Percentiles rank a stretch among this genome's conserved stretches.
phyloP scores from a whole-genome alignment of 2,329 filamentous ascomycete genomes.

The Aspergillus sp. region DNA sequence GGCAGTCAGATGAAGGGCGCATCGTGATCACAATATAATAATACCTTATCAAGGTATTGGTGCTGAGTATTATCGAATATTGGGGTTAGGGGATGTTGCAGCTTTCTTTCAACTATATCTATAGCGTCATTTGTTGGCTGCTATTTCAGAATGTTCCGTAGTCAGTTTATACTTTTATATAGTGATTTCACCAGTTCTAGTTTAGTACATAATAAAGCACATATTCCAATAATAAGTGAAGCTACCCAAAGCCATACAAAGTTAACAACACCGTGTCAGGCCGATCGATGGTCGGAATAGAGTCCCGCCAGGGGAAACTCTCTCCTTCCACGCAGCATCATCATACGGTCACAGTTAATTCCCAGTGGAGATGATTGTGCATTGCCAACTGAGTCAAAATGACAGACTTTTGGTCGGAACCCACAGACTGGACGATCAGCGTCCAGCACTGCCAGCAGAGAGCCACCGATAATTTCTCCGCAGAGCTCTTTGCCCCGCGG shows the following conservation, averaged over 20 bases:
- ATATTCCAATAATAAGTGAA: too few relatives aligned
- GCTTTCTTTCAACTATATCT: too few relatives aligned
- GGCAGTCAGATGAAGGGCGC: conserved; percentile 19
- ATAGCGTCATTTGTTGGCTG: too few relatives aligned
- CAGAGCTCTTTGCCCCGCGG: conserved; percentile 2
- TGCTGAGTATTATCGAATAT: too few relatives aligned
- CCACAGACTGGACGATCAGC: neutral
- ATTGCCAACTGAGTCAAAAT: conserved; percentile 1
- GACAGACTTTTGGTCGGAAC: neutral
- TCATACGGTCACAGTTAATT: neutral
- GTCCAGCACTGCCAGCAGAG: neutral
- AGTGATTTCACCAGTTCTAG: too few relatives aligned
- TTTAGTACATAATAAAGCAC: too few relatives aligned
- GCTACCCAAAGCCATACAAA: neutral
- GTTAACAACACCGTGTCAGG: neutral
- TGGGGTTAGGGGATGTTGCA: too few relatives aligned
- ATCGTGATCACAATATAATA: too few relatives aligned
- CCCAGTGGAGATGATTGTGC: neutral
- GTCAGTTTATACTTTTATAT: too few relatives aligned
- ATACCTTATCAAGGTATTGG: too few relatives aligned
- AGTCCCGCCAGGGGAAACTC: neutral
- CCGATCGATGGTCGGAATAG: neutral
- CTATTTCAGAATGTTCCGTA: too few relatives aligned
- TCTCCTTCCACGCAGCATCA: conserved; percentile 1
- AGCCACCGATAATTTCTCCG: conserved; percentile 6